Conservation (phyloP, 495 filamentous ascomycete genomes). For the Penicillium mononematosum region DNA sequence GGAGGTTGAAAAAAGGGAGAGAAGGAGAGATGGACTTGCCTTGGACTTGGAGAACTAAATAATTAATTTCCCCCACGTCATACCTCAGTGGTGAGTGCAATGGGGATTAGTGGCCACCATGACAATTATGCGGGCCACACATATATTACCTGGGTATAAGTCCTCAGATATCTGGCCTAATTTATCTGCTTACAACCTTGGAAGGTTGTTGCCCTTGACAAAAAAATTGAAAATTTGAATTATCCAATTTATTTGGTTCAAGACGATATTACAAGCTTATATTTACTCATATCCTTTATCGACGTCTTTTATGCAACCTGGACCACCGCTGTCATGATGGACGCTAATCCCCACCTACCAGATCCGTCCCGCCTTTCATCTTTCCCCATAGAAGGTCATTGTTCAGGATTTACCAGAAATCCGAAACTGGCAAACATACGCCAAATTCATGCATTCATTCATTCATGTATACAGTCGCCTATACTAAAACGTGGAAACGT, state of each 20-base stretch:
- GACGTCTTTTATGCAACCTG: background rate
- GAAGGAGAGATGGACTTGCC: background rate
- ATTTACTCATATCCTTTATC: background rate
- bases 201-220: background rate
- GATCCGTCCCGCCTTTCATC: background rate
- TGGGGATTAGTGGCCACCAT: background rate
- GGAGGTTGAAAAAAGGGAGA: background rate
- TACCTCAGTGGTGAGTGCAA: background rate
- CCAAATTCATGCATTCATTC: conserved; percentile 26
- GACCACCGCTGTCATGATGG: background rate
- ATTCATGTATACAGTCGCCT: conserved; percentile 21
- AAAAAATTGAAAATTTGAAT: too few relatives aligned
- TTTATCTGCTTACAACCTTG: background rate
- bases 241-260: background rate
- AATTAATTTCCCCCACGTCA: conserved; percentile 12
- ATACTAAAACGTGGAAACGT: background rate
- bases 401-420: background rate
- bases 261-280: background rate
- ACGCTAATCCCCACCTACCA: too few relatives aligned
- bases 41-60: conserved; percentile 1
- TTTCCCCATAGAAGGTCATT: background rate
- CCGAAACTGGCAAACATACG: background rate
- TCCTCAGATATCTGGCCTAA: background rate
- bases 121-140: background rate
- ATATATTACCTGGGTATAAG: background rate